Percentiles rank a stretch among this genome's conserved stretches.
These are phyloP conservation scores for Artomyces pyxidatus DNA, from an alignment of 768 basidiomycete species.

Conservation along the genomic window DNA sequence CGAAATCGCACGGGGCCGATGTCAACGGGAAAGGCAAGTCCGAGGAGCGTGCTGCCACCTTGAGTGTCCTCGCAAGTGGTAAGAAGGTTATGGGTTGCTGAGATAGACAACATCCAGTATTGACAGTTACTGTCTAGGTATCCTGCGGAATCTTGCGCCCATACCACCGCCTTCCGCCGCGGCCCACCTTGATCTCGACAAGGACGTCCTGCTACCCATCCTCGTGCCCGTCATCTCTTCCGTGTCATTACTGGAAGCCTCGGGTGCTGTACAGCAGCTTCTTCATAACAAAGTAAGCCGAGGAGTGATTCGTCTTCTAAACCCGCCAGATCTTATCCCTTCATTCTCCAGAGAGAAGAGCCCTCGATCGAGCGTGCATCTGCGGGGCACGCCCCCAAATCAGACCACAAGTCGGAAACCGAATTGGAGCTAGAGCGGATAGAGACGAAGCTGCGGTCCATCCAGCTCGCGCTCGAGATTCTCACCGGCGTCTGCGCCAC, in stretches of 20 bases:
- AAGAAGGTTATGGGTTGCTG: slow-evolving; percentile 4
- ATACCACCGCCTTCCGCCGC: slow-evolving; percentile 59
- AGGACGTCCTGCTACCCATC: slow-evolving; percentile 62
- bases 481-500: slow-evolving; percentile 84
- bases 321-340: neutral
- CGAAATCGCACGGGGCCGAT: slow-evolving; percentile 30
- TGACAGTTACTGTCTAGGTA: slow-evolving; percentile 37
- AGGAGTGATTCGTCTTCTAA: neutral
- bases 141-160: slow-evolving; percentile 69
- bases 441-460: slow-evolving; percentile 62
- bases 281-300: slow-evolving; percentile 41
- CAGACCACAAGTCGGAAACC: slow-evolving; percentile 64
- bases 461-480: slow-evolving; percentile 82
- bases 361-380: slow-evolving; percentile 57
- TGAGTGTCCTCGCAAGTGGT: slow-evolving; percentile 72
- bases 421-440: slow-evolving; percentile 68
- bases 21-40: slow-evolving; percentile 31
- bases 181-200: slow-evolving; percentile 60
- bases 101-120: neutral
- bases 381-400: slow-evolving; percentile 26
- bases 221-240: slow-evolving; percentile 59
- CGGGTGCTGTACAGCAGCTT: slow-evolving; percentile 41
- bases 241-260: slow-evolving; percentile 43
- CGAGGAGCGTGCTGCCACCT: slow-evolving; percentile 41
- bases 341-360: slow-evolving; percentile 39